Percentiles rank a stretch among this genome's conserved stretches.
Conservation (phyloP, 768 basidiomycete genomes). For the Boletellus ananas region DNA sequence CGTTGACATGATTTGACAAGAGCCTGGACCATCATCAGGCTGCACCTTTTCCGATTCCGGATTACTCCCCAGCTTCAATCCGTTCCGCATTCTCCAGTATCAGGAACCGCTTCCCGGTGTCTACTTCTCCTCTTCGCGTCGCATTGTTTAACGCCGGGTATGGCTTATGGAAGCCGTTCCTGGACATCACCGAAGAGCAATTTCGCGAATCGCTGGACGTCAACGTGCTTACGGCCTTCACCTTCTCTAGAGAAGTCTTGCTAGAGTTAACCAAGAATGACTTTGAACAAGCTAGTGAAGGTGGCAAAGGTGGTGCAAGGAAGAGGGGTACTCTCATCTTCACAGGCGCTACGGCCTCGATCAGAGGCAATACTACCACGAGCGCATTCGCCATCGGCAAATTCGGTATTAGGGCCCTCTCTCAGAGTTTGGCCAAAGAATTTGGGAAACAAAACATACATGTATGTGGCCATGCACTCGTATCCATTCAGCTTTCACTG, state of each 20-base stretch:
- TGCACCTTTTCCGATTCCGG: constrained; percentile 48
- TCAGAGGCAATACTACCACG: constrained; percentile 58
- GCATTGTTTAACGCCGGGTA: constrained; percentile 63
- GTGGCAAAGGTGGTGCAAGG: constrained; percentile 38
- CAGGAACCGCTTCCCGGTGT: constrained; percentile 41
- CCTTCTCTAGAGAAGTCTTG: constrained; percentile 61
- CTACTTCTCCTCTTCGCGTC: constrained; percentile 50
- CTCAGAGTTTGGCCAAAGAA: constrained; percentile 72
- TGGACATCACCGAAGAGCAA: constrained; percentile 58
- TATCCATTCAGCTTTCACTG: neutral
- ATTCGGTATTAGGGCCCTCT: constrained; percentile 56
- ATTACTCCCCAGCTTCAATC: constrained; percentile 50
- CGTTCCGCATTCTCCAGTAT: constrained; percentile 46
- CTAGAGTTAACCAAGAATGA: constrained; percentile 56
- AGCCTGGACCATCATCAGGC: constrained; percentile 39
- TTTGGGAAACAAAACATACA: constrained; percentile 74
- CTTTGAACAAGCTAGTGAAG: constrained; percentile 38
- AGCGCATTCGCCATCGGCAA: constrained; percentile 65
- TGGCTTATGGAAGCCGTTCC: constrained; percentile 62
- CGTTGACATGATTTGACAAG: neutral
- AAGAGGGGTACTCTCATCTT: constrained; percentile 65
- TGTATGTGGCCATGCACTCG: constrained; percentile 31
- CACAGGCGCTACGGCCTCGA: constrained; percentile 68
- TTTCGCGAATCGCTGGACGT: constrained; percentile 46
- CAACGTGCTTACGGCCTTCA: constrained; percentile 56